These are phyloP conservation scores for Oxytropis ochrocephala DNA, from an alignment of 306 rosid species.

Conservation along the genomic window DNA sequence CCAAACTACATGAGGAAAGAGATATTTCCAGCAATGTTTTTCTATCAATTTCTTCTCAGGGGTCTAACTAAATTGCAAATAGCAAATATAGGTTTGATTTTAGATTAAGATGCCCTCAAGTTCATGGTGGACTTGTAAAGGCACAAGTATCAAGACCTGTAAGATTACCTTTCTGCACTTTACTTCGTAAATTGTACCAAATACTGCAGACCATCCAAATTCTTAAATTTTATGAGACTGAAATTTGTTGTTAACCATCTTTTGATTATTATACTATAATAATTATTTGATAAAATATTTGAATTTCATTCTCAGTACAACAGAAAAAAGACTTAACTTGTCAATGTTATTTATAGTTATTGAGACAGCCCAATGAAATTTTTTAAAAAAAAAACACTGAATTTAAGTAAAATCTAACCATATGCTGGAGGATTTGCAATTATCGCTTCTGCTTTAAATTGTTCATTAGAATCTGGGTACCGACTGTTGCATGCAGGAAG, in stretches of 20 bases:
- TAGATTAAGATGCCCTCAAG: constrained; percentile 4
- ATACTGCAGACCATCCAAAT: not conserved
- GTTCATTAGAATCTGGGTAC: constrained; percentile 55
- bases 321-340: not conserved
- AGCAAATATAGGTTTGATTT: not conserved
- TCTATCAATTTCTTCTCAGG: not conserved
- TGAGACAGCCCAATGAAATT: not conserved
- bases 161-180: not conserved
- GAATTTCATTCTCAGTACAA: constrained; percentile 3
- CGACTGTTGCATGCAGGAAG: constrained; percentile 73
- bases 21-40: not conserved
- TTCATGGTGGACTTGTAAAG: not conserved
- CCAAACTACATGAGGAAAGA: not conserved
- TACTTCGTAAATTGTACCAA: not conserved
- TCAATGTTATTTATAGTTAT: not conserved
- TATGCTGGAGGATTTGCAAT: constrained; percentile 96
- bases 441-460: constrained; percentile 74
- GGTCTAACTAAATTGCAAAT: constrained; percentile 2
- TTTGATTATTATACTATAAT: not conserved
- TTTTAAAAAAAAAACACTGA: constrained; percentile 3
- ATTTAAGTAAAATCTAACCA: constrained; percentile 48
- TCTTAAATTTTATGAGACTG: not conserved
- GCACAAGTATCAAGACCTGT: not conserved
- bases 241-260: not conserved
- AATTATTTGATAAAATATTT: constrained; percentile 5